A percentile compares a stretch with the other conserved stretches of the same genome.
Evolutionary conservation across 2,329 filamentous ascomycete genomes (phyloP).

Genomic region (Scedosporium dehoogii): DNA sequence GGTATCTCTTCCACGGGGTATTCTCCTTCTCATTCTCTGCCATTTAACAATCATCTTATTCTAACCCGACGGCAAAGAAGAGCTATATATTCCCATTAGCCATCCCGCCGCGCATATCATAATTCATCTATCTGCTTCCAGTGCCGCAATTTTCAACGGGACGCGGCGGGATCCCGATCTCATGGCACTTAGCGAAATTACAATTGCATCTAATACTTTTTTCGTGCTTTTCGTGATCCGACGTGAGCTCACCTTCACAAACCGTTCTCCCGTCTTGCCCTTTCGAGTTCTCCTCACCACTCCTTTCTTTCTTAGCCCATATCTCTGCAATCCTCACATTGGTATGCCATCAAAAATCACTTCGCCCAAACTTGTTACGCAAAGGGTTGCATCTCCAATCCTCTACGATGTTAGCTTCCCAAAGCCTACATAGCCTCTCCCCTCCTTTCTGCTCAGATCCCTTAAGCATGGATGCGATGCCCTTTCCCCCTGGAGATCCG

Average conservation of each 20-base stretch:
- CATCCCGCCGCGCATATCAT: not conserved
- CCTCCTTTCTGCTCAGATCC: not conserved
- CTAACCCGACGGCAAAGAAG: not conserved
- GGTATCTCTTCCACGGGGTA: not conserved
- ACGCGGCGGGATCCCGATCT: not conserved
- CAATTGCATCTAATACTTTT: not conserved
- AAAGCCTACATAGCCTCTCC: not conserved
- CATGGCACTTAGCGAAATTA: not conserved
- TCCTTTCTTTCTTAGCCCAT: not conserved
- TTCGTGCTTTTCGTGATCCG: not conserved
- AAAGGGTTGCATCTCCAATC: not conserved
- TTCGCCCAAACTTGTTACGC: not conserved
- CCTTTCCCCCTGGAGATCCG: not conserved
- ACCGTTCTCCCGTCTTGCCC: not conserved
- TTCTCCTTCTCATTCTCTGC: not conserved
- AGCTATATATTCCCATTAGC: not conserved
- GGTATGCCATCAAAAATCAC: not conserved
- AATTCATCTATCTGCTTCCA: conserved; percentile 2
- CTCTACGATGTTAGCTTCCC: not conserved
- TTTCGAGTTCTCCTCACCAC: not conserved
- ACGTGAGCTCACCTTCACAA: not conserved
- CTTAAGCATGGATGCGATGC: not conserved
- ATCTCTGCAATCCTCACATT: not conserved
- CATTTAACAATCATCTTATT: not conserved
- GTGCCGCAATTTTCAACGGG: not conserved